Evolutionary conservation across 495 filamentous ascomycete species (phyloP).

Genomic region (Penicillium cinerascens): DNA sequence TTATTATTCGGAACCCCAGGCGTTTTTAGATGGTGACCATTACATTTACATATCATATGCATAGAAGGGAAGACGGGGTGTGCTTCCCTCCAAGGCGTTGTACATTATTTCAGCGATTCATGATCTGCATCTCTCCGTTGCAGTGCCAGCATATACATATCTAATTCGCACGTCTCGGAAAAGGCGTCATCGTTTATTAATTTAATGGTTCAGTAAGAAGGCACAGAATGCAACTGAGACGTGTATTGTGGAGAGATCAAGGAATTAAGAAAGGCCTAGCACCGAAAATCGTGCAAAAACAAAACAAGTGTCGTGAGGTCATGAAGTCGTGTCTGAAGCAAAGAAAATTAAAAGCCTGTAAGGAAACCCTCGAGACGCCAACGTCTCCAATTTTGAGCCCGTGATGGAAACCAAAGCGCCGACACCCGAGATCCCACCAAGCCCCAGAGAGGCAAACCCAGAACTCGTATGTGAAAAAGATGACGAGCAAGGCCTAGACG

Average conservation of each 20-base stretch:
- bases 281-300: background rate
- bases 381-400: background rate
- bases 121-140: too few relatives aligned
- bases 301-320: conserved; percentile 14
- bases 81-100: too few relatives aligned
- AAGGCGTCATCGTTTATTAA: too few relatives aligned
- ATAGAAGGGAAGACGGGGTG: too few relatives aligned
- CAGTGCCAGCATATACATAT: too few relatives aligned
- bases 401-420: background rate
- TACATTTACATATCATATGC: too few relatives aligned
- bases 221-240: background rate
- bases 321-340: conserved; percentile 11
- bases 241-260: background rate
- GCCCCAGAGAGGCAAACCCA: background rate
- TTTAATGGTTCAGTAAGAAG: too few relatives aligned
- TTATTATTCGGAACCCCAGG: too few relatives aligned
- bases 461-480: background rate
- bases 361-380: background rate
- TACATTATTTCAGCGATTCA: too few relatives aligned
- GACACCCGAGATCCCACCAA: background rate
- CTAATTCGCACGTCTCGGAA: too few relatives aligned
- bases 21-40: too few relatives aligned
- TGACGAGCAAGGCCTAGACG: conserved; percentile 9
- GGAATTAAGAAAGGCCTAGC: background rate
- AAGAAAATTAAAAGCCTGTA: background rate